Evolutionary conservation across 805 yeast species (phyloP).

Genomic region (Pichia californica): DNA sequence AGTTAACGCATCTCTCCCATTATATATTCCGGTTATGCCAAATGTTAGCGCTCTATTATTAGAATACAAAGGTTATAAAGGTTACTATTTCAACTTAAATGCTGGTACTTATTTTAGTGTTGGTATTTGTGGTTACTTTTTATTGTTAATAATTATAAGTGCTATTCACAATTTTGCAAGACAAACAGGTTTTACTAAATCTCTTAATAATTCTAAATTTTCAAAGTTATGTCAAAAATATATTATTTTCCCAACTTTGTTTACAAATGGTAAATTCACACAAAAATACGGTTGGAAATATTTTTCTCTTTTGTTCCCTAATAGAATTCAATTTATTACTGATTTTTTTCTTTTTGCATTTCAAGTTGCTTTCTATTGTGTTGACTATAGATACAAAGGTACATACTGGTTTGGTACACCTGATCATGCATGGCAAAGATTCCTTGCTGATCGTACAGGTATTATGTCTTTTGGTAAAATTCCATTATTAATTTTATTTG

Average conservation of each 20-base stretch:
- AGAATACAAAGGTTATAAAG: conserved; percentile 10
- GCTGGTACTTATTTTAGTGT: conserved; percentile 29
- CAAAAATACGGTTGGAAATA: conserved; percentile 14
- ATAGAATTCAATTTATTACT: conserved; percentile 29
- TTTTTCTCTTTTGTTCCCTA: conserved; percentile 24
- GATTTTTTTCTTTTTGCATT: conserved; percentile 22
- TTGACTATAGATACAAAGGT: conserved; percentile 13
- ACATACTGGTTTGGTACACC: conserved; percentile 24
- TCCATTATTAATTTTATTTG: conserved; percentile 39
- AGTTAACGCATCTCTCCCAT: conserved; percentile 10
- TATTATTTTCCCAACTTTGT: conserved; percentile 35
- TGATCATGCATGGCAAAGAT: conserved; percentile 29
- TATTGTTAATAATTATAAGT: conserved; percentile 32
- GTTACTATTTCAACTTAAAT: conserved; percentile 22
- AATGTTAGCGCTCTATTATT: conserved; percentile 9
- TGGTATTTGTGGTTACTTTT: conserved; percentile 34
- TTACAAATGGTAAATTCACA: conserved; percentile 19
- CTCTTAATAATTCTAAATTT: conserved; percentile 12
- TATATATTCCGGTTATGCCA: conserved; percentile 14
- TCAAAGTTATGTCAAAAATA: conserved; percentile 30
- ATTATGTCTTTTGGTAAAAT: conserved; percentile 33
- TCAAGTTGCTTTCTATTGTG: conserved; percentile 20
- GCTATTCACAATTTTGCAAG: conserved; percentile 30
- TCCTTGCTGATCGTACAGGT: conserved; percentile 33
- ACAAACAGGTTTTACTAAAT: conserved; percentile 25